phyloP scores from a whole-genome alignment of 495 filamentous ascomycete species.

The Halenospora varia region DNA sequence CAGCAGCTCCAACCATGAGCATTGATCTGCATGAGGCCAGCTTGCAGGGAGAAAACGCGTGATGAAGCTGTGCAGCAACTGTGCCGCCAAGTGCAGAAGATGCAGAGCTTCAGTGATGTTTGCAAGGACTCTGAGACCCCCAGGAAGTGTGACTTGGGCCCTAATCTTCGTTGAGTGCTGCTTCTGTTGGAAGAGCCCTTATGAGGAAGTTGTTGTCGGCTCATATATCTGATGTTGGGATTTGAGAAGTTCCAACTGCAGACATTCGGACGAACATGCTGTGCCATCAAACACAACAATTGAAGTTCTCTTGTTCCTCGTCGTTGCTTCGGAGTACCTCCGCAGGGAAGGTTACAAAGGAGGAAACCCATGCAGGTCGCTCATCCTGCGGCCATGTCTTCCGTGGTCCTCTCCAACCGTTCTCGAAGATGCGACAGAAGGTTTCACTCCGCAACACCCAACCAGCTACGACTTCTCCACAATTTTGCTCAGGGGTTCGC shows the following conservation, averaged over 20 bases:
- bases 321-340: too few relatives aligned
- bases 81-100: neutral
- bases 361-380: neutral
- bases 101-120: neutral
- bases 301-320: too few relatives aligned
- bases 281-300: too few relatives aligned
- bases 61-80: neutral
- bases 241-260: neutral
- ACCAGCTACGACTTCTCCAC: neutral
- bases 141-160: neutral
- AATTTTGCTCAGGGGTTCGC: neutral
- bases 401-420: neutral
- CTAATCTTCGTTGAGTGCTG: neutral
- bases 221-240: neutral
- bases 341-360: too few relatives aligned
- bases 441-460: neutral
- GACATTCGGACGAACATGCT: too few relatives aligned
- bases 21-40: constrained; percentile 5
- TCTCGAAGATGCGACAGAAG: neutral
- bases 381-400: too few relatives aligned
- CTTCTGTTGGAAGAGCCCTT: neutral
- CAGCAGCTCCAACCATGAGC: neutral
- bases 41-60: neutral
- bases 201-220: neutral
- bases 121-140: too few relatives aligned